Evolutionary conservation across 2,329 filamentous ascomycete species (phyloP), one percentile per base, ranked within the genome.

Genomic region (Colletotrichum ledebouriae): DNA sequence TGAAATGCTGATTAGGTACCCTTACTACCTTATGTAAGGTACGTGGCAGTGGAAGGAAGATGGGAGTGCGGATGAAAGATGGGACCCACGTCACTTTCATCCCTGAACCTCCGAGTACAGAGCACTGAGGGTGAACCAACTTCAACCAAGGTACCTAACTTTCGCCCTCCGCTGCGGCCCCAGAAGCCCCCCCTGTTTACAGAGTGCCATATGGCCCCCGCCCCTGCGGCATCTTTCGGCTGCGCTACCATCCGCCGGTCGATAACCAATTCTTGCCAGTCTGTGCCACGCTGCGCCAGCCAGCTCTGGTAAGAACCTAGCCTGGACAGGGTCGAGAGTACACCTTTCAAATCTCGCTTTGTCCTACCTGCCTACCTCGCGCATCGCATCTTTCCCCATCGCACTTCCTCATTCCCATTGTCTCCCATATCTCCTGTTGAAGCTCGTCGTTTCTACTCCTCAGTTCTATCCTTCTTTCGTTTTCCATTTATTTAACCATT

Each of bases 191-290:
- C 49, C 65, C 55, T 68, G 65, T 64, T 68, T 49, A 57, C 39
- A 42, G 55, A 55, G 59, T 59, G 53, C 61, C 53, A 64, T 44
- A 64, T 49, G 60, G 29, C 60, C 52, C 47, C 47, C 60, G 55
- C 37, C 55, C 33, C 49, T 59, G 55, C 61, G 61, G 55, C 65
- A 65, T 39, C 65, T 29, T 47, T 59, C 65, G 65, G 65, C 65
- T 68, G 61, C 55, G 61, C 65, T 65, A 65, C 33, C 20, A 59
- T 68, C 65, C 66, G 66, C 55, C 29, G 56, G 25, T 25, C 49
- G 55, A 50, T 34, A 60, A 39, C 29, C 47, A n/a, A 47, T n/a
- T 39, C 60, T 39, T 68, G 20, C 55, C 47, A 44, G 61, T 68
- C 61, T 49, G 61, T 68, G 61, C 65, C 49, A 56, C 49, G 41